phyloP scores from a whole-genome alignment of 1,139 yeast species.

The Pichia sp. region DNA sequence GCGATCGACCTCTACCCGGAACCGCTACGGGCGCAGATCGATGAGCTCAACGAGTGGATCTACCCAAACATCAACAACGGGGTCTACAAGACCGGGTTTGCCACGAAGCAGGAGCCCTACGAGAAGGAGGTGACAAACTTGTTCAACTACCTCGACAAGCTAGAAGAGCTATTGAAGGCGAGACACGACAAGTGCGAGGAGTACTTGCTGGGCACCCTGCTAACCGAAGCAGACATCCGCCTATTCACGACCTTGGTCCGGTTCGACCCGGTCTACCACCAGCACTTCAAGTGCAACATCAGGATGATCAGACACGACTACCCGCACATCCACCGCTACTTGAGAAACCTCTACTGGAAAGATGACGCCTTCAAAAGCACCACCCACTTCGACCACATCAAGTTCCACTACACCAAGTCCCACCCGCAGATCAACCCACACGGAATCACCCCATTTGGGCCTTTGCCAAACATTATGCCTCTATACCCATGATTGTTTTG shows the following conservation, averaged over 20 bases:
- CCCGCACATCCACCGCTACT: constrained; percentile 76
- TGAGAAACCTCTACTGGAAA: constrained; percentile 83
- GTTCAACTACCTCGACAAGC: constrained; percentile 68
- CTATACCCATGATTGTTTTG: constrained; percentile 21
- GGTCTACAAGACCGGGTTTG: constrained; percentile 90
- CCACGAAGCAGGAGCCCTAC: constrained; percentile 78
- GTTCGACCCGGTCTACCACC: constrained; percentile 88
- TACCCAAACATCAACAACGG: constrained; percentile 88
- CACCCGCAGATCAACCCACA: constrained; percentile 77
- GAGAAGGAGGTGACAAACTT: constrained; percentile 63
- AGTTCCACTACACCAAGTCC: constrained; percentile 80
- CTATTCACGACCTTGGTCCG: constrained; percentile 78
- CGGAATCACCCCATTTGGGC: constrained; percentile 86
- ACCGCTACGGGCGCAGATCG: constrained; percentile 51
- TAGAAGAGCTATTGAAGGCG: constrained; percentile 57
- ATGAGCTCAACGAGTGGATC: constrained; percentile 77
- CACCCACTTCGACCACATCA: constrained; percentile 85
- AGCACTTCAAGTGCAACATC: constrained; percentile 90
- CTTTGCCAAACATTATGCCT: constrained; percentile 66
- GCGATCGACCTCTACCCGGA: constrained; percentile 63
- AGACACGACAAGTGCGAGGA: constrained; percentile 41
- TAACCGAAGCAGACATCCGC: constrained; percentile 90
- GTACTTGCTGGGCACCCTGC: constrained; percentile 57
- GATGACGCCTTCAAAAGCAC: constrained; percentile 65
- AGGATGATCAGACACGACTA: constrained; percentile 77